These are phyloP conservation scores for Stygiomarasmius scandens DNA, from an alignment of 1,284 basidiomycete species.

Conservation along the genomic window DNA sequence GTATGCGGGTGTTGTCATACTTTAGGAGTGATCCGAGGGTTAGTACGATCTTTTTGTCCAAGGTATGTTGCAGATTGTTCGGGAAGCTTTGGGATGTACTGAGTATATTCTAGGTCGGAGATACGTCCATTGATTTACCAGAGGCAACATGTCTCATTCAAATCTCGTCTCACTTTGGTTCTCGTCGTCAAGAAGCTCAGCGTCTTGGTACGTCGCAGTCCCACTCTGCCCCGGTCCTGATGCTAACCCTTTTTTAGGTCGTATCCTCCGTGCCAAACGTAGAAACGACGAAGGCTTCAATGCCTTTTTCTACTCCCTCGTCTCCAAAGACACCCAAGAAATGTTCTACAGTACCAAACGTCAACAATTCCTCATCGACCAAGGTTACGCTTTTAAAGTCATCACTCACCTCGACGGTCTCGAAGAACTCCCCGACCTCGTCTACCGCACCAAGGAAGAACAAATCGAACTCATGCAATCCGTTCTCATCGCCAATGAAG, in stretches of 20 bases:
- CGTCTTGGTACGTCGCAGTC: constrained; percentile 68
- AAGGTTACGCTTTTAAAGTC: constrained; percentile 99
- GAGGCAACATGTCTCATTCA: constrained; percentile 99
- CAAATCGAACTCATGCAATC: constrained; percentile 95
- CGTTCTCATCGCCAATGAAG: constrained; percentile 90
- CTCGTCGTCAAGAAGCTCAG: constrained; percentile 97
- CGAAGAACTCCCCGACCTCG: constrained; percentile 84
- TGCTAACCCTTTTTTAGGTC: constrained; percentile 51
- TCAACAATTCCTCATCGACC: constrained; percentile 98
- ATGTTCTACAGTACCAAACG: constrained; percentile 99
- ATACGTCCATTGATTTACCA: constrained; percentile 98
- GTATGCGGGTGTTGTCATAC: constrained; percentile 92
- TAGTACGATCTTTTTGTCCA: constrained; percentile 99
- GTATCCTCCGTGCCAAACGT: constrained; percentile 95
- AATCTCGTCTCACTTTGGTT: constrained; percentile 99
- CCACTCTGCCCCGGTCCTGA: not conserved
- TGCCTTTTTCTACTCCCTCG: constrained; percentile 99
- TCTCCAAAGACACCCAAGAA: constrained; percentile 98
- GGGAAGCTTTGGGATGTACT: constrained; percentile 1
- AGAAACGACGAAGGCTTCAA: constrained; percentile 99
- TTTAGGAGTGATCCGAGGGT: constrained; percentile 97
- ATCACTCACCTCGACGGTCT: constrained; percentile 97
- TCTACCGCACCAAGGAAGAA: constrained; percentile 89
- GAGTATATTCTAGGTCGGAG: constrained; percentile 76
- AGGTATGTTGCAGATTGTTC: constrained; percentile 50